phyloP scores from a whole-genome alignment of 768 basidiomycete genomes.

The Termitomyces sp. region DNA sequence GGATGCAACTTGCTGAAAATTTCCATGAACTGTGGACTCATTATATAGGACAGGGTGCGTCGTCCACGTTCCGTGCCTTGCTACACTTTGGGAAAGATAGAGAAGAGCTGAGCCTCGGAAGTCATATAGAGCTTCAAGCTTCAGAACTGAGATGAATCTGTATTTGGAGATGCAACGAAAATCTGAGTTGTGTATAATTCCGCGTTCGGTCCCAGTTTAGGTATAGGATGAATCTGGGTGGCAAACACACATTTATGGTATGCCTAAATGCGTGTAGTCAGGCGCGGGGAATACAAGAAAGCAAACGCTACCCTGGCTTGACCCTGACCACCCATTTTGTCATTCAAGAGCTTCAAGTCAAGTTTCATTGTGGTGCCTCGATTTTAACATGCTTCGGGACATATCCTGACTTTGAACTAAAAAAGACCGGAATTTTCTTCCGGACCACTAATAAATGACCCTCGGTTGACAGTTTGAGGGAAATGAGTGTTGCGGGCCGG shows the following conservation, averaged over 20 bases:
- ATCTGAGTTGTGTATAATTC: not conserved
- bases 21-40: not conserved
- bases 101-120: not conserved
- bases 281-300: not conserved
- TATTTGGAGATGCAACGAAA: not conserved
- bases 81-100: not conserved
- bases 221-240: not conserved
- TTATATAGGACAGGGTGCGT: slow-evolving; percentile 9
- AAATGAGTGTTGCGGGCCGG: too few species aligned
- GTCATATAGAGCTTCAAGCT: not conserved
- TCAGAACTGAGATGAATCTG: too few species aligned
- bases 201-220: not conserved
- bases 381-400: not conserved
- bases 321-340: not conserved
- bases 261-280: not conserved
- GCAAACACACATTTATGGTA: not conserved
- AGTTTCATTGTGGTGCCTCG: not conserved
- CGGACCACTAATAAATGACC: not conserved
- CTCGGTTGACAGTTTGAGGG: not conserved
- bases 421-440: not conserved
- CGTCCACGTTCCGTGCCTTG: not conserved
- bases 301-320: not conserved
- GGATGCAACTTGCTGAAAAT: not conserved
- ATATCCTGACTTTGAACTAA: too few species aligned
- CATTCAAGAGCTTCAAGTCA: not conserved